Conservation (phyloP, 1,139 yeast genomes). For the Debaryomycetaceae sp. region DNA sequence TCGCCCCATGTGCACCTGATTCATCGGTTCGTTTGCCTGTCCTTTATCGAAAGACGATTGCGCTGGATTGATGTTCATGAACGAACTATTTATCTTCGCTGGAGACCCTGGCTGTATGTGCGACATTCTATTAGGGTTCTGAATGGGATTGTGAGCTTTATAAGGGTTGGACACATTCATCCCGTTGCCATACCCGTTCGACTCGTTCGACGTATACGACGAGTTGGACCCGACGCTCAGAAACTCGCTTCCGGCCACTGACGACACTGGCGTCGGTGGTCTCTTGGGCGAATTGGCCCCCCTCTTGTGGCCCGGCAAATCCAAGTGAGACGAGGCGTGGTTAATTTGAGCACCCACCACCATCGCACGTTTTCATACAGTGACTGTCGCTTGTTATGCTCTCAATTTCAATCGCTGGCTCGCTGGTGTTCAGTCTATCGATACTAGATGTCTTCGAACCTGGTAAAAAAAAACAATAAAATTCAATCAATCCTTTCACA, state of each 20-base stretch:
- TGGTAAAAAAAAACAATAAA: too few species aligned
- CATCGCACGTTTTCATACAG: neutral
- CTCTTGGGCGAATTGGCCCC: neutral
- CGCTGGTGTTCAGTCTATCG: too few species aligned
- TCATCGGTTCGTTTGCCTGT: neutral
- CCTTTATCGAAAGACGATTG: neutral
- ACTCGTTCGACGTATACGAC: slow-evolving; percentile 30
- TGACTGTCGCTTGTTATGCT: too few species aligned
- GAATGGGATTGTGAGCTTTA: neutral
- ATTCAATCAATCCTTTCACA: too few species aligned
- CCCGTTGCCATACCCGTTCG: slow-evolving; percentile 8
- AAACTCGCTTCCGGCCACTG: slow-evolving; percentile 31
- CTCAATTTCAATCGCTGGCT: too few species aligned
- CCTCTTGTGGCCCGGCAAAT: neutral
- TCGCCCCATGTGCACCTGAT: neutral
- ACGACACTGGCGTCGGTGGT: slow-evolving; percentile 10
- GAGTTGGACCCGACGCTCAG: slow-evolving; percentile 32
- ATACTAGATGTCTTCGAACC: too few species aligned
- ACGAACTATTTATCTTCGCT: neutral
- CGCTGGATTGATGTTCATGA: neutral
- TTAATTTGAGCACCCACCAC: neutral
- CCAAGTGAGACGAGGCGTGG: neutral
- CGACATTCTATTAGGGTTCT: neutral
- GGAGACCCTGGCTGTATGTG: neutral
- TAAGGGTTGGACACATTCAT: neutral